Evolutionary conservation across 2,329 filamentous ascomycete genomes (phyloP).

Genomic region (Stagonosporopsis rhizophila): DNA sequence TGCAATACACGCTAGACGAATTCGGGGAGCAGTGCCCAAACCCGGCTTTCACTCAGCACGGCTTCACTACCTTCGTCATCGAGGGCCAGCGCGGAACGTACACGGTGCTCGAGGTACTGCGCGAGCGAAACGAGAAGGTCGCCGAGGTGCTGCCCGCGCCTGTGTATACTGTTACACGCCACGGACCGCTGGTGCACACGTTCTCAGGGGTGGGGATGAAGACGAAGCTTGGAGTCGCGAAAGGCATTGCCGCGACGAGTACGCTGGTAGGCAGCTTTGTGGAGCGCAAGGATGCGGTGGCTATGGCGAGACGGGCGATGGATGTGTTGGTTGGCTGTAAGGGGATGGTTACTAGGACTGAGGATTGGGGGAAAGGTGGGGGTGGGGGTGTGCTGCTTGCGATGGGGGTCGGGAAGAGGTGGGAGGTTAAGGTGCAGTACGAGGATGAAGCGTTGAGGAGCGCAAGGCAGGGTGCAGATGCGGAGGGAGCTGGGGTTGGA

Average conservation of each 20-base stretch:
- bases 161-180: conserved; percentile 26
- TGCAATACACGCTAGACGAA: conserved; percentile 8
- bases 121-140: conserved; percentile 21
- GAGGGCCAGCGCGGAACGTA: conserved; percentile 26
- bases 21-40: conserved; percentile 6
- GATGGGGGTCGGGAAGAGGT: conserved; percentile 19
- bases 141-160: conserved; percentile 19
- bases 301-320: conserved; percentile 24
- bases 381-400: conserved; percentile 26
- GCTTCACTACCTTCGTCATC: conserved; percentile 24
- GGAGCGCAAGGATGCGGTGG: conserved; percentile 13
- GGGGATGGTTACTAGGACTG: not conserved
- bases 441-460: conserved; percentile 24
- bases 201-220: not conserved
- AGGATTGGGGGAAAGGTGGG: conserved; percentile 21
- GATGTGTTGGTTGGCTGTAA: conserved; percentile 14
- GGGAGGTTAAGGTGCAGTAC: conserved; percentile 32
- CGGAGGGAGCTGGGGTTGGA: conserved; percentile 2
- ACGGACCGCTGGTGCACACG: conserved; percentile 24
- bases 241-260: conserved; percentile 13
- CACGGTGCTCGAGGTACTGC: conserved; percentile 21
- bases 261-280: conserved; percentile 17
- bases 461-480: conserved; percentile 19
- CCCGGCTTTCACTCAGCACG: conserved; percentile 4
- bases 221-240: not conserved